Base-by-base conservation (phyloP, 2,329 filamentous ascomycete genomes). In the Tolypocladium tundrense region DNA sequence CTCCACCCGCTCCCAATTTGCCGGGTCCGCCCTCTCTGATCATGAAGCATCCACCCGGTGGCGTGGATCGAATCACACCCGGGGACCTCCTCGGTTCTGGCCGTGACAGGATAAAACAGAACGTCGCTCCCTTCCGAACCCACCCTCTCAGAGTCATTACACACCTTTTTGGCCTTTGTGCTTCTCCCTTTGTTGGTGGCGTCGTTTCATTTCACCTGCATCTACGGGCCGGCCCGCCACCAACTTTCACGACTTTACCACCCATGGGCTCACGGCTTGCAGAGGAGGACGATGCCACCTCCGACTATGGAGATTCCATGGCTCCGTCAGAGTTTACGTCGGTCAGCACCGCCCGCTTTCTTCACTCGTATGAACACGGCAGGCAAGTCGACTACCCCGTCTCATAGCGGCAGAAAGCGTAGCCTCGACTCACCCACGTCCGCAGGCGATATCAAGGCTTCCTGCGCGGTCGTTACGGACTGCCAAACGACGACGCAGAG, bases 401-500 rank as follows among this genome's bases (percentile, higher is more conserved):
- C 31, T 35, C 19, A 3, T 13, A 13, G 13, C 9, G 19, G 21
- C 27, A 6, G 19, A 35, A 7, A 9, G 13, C 19, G 4, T 21
- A 5, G 9, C 3, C 4, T 35, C 9, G 37, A n/a, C 24, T 52
- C 6, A 42, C 24, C 24, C 27, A 16, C 19, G 2, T n/a, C 8
- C n/a, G 43, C 40, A 79, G 79, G 59, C 74, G 79, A 43, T 81
- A 80, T 61, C 78, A 81, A 63, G 72, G 71, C 37, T 78, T 78
- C 60, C 67, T 75, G 3, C 72, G 74, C 40, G 76, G 74, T 10
- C 70, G 75, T 53, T 81, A 80, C 61, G 77, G 77, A 37, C 65
- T 81, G 21, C 79, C 79, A n/a, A 81, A 81, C 61, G 79, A 81
- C 59, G 78, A 80, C 35, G 69, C 69, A 9, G 80, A 82, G 62